Evolutionary conservation across 129 eudicot genomes (phyloP), one percentile per base, ranked within the genome.

Genomic region (Chrysanthemum seticuspe): DNA sequence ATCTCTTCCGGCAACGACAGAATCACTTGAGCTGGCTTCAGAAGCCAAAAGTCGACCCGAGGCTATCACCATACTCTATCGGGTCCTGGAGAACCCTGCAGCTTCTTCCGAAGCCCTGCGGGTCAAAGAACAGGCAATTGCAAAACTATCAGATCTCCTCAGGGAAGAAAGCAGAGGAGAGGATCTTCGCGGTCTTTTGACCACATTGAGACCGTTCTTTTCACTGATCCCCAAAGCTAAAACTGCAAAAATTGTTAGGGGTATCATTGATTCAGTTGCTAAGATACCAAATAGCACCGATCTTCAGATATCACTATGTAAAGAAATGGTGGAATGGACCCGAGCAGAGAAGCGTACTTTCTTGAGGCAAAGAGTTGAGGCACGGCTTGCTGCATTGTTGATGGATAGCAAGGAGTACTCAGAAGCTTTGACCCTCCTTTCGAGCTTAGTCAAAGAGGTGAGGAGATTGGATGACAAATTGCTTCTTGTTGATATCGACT

Each of bases 301-400:
- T 54, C 92, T 87, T 64, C 92, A 84, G 68, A 84, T 84, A 63
- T 72, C 92, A 72, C 74, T 87, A 2, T 87, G 92, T 74, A 81
- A 83, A 59, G 92, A 87, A 59, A 87, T 87, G 78, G 89, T 87
- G 60, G 85, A 87, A 62, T 87, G 92, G 92, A 82, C 89, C 16
- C 81, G 89, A 2, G 58, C 87, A 15, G 92, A 87, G 62, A 87
- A 87, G 71, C 79, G 88, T 1, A 80, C 88, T 16, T 84, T 84
- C 73, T 71, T 80, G 6, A 78, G 88, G 74, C 88, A 84, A 47
- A 61, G 88, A 18, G 88, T 84, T 34, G 88, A 84, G 74, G 85
- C 85, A 15, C 72, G 85, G 12, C 82, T 77, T 60, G 85, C 85
- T 65, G 78, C 85, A 29, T 57, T 84, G 65, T 73, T 84, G 47